Evolutionary conservation across 345 rosid species (phyloP), one percentile per base, ranked within the genome.

Genomic region (Eucalyptus erythrocorys): DNA sequence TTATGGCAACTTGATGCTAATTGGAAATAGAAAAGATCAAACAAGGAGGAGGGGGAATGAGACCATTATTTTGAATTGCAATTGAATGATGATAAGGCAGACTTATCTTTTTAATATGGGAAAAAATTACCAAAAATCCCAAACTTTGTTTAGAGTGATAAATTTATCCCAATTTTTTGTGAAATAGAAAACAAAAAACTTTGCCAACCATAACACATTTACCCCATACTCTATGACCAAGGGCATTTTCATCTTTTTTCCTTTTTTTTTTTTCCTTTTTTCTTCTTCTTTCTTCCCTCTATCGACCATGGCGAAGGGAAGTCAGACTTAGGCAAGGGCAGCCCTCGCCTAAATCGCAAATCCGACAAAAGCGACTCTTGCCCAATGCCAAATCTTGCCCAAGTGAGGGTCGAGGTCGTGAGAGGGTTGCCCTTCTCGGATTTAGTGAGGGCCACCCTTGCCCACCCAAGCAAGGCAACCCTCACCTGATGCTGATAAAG

Each of bases 261-360:
- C 0, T 3, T 7, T 51, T 7, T 3, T 0, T 0, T 3, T 7
- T 51, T 7, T 51, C 3, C 0, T 51, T 19, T 19, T 51, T 51
- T 51, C 10, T 51, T 51, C 55, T 17, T 19, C 10, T 51, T 1
- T 51, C 10, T 51, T 51, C 24, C 57, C 4, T 3, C 1, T 1
- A 0, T 51, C 0, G 0, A 1, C 57, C 5, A 51, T 51, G 57
- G 57, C 1, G 4, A 10, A 51, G 57, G 57, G 9, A 51, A 51
- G 10, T 19, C 10, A 2, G 0, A 51, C 55, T 51, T 51, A 51
- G 55, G 55, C 2, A 0, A 51, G 55, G 24, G 55, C 9, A 0
- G 1, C 8, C 55, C 53, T 17, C 3, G 22, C 24, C 21, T 50
- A 50, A 50, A 22, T 50, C 3, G 8, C 22, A 50, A 6, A 16